Conservation (phyloP, 1,139 yeast species). For the Hyphopichia buzzinii region DNA sequence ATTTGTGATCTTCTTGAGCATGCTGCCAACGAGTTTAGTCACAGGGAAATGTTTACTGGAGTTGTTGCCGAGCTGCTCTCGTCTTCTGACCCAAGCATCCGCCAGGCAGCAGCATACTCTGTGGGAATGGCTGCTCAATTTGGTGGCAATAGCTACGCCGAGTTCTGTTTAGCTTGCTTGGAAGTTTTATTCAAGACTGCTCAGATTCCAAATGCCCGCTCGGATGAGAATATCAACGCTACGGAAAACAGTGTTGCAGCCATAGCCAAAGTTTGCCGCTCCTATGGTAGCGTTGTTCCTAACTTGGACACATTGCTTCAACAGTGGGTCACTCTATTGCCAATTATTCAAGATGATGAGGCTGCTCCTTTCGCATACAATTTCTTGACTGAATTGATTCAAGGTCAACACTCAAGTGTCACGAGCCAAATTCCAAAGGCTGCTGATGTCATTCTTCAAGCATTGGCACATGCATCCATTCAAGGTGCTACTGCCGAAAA, state of each 20-base stretch:
- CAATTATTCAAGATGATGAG: conserved; percentile 79
- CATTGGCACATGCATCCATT: conserved; percentile 66
- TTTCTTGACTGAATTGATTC: conserved; percentile 73
- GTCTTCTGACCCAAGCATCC: conserved; percentile 67
- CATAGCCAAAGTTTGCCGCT: conserved; percentile 73
- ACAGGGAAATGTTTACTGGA: conserved; percentile 61
- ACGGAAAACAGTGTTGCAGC: conserved; percentile 86
- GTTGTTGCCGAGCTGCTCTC: conserved; percentile 65
- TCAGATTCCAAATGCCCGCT: conserved; percentile 78
- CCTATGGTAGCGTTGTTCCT: conserved; percentile 56
- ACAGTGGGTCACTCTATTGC: conserved; percentile 81
- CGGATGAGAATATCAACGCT: conserved; percentile 80
- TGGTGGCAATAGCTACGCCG: conserved; percentile 65
- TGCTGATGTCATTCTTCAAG: conserved; percentile 74
- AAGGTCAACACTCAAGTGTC: conserved; percentile 64
- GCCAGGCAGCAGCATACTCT: conserved; percentile 86
- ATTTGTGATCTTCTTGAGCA: conserved; percentile 79
- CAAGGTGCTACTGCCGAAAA: conserved; percentile 69
- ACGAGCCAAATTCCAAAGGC: conserved; percentile 58
- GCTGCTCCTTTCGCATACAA: conserved; percentile 87
- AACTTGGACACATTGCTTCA: conserved; percentile 60
- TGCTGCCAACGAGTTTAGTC: conserved; percentile 64
- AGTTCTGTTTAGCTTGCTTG: conserved; percentile 64
- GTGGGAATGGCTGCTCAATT: conserved; percentile 85
- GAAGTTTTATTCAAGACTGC: conserved; percentile 75